These are phyloP conservation scores for Galium porrigens DNA, from an alignment of 305 asterid species.

Conservation along the genomic window DNA sequence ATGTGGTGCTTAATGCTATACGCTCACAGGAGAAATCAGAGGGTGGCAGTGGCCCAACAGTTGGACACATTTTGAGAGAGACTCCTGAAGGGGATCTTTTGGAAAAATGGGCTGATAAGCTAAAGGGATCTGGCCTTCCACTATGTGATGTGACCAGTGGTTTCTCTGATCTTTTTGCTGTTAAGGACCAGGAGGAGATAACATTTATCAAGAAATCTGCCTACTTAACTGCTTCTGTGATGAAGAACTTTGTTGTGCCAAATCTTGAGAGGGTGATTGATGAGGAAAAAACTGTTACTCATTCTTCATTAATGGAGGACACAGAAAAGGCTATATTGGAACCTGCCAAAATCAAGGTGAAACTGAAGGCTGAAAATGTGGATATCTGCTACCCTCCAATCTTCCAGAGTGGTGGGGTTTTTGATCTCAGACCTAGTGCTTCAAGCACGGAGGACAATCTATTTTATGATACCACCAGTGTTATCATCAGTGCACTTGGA, in stretches of 20 bases:
- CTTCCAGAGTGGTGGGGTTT: constrained; percentile 65
- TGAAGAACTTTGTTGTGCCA: constrained; percentile 63
- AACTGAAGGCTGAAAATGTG: constrained; percentile 57
- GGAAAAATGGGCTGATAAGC: constrained; percentile 43
- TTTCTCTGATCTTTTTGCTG: constrained; percentile 46
- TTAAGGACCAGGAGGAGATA: constrained; percentile 43
- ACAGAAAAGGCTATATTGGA: constrained; percentile 58
- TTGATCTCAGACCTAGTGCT: constrained; percentile 64
- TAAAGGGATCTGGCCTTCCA: constrained; percentile 31
- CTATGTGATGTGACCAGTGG: constrained; percentile 51
- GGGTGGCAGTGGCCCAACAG: constrained; percentile 18
- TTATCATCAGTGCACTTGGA: constrained; percentile 59
- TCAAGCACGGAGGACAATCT: constrained; percentile 44
- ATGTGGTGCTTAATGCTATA: constrained; percentile 30
- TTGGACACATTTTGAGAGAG: constrained; percentile 52
- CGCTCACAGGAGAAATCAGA: constrained; percentile 25
- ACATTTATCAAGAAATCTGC: constrained; percentile 56
- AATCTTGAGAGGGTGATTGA: constrained; percentile 49
- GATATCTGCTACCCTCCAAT: constrained; percentile 74
- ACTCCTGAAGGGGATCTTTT: constrained; percentile 49
- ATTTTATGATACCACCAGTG: constrained; percentile 47
- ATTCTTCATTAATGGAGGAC: constrained; percentile 47
- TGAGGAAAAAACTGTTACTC: constrained; percentile 54
- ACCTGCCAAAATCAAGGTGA: constrained; percentile 43
- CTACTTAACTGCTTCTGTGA: constrained; percentile 40